Evolutionary conservation across 1,284 basidiomycete species (phyloP).

Genomic region (Earliella scabrosa): DNA sequence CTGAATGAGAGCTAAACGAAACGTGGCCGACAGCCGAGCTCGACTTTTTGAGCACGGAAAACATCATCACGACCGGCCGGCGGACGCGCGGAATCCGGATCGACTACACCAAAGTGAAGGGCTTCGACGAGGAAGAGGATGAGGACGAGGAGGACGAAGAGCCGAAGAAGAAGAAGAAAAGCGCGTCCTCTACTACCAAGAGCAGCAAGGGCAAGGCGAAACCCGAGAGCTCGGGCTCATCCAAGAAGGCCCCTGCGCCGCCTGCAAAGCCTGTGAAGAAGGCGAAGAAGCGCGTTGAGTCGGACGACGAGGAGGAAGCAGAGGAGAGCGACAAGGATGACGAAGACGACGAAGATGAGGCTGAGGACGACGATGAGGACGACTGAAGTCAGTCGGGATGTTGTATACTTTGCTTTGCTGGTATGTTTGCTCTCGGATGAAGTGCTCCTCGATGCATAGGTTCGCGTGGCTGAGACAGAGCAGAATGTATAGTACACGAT

Average conservation of each 20-base stretch:
- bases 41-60: conserved; percentile 29
- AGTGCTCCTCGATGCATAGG: too few relatives aligned
- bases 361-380: conserved; percentile 19
- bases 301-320: conserved; percentile 30
- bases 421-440: too few relatives aligned
- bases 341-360: conserved; percentile 31
- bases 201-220: conserved; percentile 8
- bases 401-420: background rate
- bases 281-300: conserved; percentile 30
- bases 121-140: conserved; percentile 30
- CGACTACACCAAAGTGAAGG: conserved; percentile 41
- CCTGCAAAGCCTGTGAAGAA: conserved; percentile 19
- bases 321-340: conserved; percentile 20
- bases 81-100: conserved; percentile 41
- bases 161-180: conserved; percentile 25
- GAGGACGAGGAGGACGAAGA: conserved; percentile 34
- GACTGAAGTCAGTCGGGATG: background rate
- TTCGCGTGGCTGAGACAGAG: background rate
- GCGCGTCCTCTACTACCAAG: too few relatives aligned
- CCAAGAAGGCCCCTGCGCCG: conserved; percentile 19
- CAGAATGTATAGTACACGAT: conserved; percentile 3
- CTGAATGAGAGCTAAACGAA: background rate
- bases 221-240: conserved; percentile 11
- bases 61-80: conserved; percentile 35
- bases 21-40: conserved; percentile 34